Base-by-base conservation (phyloP, 495 filamentous ascomycete species). In the Penicillium samsonianum region DNA sequence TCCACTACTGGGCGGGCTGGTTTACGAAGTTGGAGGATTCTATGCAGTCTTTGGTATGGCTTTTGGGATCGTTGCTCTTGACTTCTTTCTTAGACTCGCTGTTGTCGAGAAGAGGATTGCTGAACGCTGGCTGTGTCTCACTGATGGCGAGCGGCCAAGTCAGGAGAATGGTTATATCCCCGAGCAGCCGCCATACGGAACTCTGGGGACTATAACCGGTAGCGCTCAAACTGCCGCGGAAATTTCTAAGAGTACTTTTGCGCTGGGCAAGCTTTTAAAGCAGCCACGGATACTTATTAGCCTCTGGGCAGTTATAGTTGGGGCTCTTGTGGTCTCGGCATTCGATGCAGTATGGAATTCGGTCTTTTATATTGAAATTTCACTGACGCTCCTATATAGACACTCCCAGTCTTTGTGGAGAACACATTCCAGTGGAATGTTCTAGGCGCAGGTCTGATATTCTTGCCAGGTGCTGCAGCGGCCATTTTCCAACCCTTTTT, bases 91-190 rank as follows among this genome's bases (percentile, higher is more conserved):
- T 9, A 79, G 88, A 10, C 69, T 89, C 31, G 55, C 80, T 1
- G 67, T 90, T 60, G 79, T 91, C 20, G 89, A 92, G 74, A 89
- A 87, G 74, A 90, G 88, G 59, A 72, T 84, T 28, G 87, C 87
- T 10, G 73, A 57, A 30, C 78, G 78, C 58, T 90, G 87, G 83
- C 63, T 65, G 8, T 28, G 42, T 14, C 23, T 46, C 17, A 30
- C 43, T n/a, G 50, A 55, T 20, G 52, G 33, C 25, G 50, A 59
- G 44, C 55, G 35, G 14, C 57, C 42, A 4, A 31, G 25, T 17
- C 33, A 57, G 35, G 54, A 40, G 54, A 57, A 59, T 48, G 49
- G 49, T n/a, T 25, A 52, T 45, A 22, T 53, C 19, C 31, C 57
- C 2, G 51, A 55, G 37, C 44, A 50, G 19, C 43, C 44, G 17